Conservation (phyloP, 2,329 filamentous ascomycete genomes). For the Pseudogymnoascus pannorum region DNA sequence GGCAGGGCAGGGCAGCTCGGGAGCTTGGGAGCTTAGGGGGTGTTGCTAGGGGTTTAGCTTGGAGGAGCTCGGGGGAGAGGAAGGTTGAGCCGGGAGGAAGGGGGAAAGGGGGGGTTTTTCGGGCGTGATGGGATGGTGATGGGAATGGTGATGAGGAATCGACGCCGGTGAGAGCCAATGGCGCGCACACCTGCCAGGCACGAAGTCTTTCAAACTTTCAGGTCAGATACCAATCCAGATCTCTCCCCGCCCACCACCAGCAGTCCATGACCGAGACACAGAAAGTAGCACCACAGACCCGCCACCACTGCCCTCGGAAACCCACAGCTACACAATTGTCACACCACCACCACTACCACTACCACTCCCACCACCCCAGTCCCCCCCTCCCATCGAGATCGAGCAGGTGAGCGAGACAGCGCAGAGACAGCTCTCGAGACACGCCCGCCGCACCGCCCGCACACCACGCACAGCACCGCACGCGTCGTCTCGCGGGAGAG, state of each 20-base stretch:
- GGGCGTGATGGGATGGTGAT: neutral
- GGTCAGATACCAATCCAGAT: neutral
- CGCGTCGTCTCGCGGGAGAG: neutral
- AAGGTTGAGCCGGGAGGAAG: neutral
- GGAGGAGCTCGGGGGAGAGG: neutral
- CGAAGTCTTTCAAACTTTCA: neutral
- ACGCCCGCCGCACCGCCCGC: neutral
- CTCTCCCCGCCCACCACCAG: neutral
- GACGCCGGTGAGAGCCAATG: neutral
- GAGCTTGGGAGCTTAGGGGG: neutral
- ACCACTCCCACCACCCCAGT: no score
- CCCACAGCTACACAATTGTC: neutral
- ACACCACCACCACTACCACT: neutral
- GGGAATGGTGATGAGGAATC: neutral
- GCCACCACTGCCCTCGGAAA: neutral
- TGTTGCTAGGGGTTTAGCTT: neutral
- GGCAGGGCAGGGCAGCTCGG: neutral
- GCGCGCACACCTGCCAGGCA: neutral
- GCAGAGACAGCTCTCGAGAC: neutral
- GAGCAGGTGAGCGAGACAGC: neutral
- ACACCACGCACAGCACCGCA: neutral
- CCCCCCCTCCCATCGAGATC: neutral
- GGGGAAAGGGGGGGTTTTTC: neutral
- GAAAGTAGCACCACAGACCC: neutral
- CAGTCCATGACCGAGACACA: neutral